Percentiles rank a stretch among this genome's conserved stretches.
Conservation (phyloP, 2,329 filamentous ascomycete genomes). For the Fusarium sp. region DNA sequence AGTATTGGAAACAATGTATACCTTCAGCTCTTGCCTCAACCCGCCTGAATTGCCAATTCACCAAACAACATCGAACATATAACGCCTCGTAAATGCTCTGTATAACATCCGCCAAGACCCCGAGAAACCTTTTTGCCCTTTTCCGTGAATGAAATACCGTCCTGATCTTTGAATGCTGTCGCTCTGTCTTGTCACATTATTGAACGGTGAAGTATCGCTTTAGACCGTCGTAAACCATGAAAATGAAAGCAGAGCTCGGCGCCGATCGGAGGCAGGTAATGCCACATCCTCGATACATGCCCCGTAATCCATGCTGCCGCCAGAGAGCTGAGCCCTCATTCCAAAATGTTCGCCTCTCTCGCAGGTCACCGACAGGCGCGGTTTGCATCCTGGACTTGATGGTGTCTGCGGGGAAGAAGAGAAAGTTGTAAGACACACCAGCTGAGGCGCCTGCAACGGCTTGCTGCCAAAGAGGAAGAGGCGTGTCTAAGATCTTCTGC, state of each 20-base stretch:
- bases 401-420: conserved; percentile 97
- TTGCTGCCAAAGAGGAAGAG: conserved; percentile 85
- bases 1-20: neutral
- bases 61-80: neutral
- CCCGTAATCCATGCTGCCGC: conserved; percentile 82
- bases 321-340: conserved; percentile 80
- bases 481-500: conserved; percentile 56
- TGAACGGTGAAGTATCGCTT: conserved; percentile 72
- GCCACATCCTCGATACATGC: conserved; percentile 92
- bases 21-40: conserved; percentile 14
- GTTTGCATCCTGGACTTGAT: conserved; percentile 99
- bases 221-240: conserved; percentile 91
- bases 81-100: conserved; percentile 39
- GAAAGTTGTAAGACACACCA: conserved; percentile 94
- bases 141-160: neutral
- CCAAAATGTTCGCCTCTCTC: conserved; percentile 73
- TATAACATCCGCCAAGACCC: conserved; percentile 1
- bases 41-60: neutral
- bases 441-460: conserved; percentile 87
- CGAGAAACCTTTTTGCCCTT: conserved; percentile 9
- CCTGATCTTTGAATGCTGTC: neutral
- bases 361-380: conserved; percentile 70
- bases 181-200: neutral
- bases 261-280: conserved; percentile 90
- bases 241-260: conserved; percentile 98